Conservation (phyloP, 2,329 filamentous ascomycete genomes). For the Aspergillus fijiensis region DNA sequence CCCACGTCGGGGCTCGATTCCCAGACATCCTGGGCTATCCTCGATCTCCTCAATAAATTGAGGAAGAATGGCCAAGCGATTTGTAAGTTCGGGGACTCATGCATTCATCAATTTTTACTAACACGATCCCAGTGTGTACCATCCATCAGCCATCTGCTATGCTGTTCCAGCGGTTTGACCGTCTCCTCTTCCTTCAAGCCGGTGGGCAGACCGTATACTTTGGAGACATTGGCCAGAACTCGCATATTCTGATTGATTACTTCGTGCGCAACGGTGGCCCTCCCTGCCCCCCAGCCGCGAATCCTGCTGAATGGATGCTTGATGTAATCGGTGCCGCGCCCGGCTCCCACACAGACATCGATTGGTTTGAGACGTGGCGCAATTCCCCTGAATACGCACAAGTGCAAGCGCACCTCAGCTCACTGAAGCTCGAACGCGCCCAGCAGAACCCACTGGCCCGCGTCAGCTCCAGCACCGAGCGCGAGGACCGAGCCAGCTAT, state of each 20-base stretch:
- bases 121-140: too few species aligned
- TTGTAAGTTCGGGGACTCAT: too few species aligned
- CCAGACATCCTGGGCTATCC: conserved; percentile 83
- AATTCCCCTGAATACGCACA: background rate
- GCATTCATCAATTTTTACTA: too few species aligned
- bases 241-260: conserved; percentile 55
- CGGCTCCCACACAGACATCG: background rate
- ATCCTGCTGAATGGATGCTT: conserved; percentile 72
- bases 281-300: conserved; percentile 53
- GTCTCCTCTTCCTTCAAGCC: too few species aligned
- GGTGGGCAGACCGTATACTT: conserved; percentile 63
- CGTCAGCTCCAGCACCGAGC: too few species aligned
- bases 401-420: background rate
- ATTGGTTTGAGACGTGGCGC: background rate
- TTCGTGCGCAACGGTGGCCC: conserved; percentile 60
- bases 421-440: too few species aligned
- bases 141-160: too few species aligned
- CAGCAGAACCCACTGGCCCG: too few species aligned
- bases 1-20: conserved; percentile 84
- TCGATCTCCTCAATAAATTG: conserved; percentile 76
- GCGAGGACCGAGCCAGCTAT: too few species aligned
- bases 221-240: conserved; percentile 60
- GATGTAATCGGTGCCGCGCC: conserved; percentile 46
- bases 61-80: conserved; percentile 40
- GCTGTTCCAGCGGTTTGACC: too few species aligned